phyloP scores from a whole-genome alignment of 2,329 filamentous ascomycete genomes.

The Phyllosticta ampelicida region DNA sequence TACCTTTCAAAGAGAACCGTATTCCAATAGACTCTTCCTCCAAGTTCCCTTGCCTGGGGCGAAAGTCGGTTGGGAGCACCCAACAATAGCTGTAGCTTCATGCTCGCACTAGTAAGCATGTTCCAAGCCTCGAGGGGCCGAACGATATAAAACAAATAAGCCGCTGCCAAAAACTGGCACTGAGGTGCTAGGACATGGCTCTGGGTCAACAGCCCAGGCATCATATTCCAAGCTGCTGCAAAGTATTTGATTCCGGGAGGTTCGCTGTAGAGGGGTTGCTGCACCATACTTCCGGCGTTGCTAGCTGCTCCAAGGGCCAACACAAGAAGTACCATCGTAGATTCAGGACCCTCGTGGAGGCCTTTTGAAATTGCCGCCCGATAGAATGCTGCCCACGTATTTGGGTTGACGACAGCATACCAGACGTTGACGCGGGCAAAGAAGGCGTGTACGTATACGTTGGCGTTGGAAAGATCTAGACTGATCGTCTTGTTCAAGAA shows the following conservation, averaged over 20 bases:
- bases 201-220: slow-evolving; percentile 68
- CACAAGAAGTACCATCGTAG: slow-evolving; percentile 70
- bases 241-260: slow-evolving; percentile 71
- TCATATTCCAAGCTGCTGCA: slow-evolving; percentile 65
- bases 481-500: slow-evolving; percentile 45
- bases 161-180: slow-evolving; percentile 69
- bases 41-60: slow-evolving; percentile 58
- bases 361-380: slow-evolving; percentile 62
- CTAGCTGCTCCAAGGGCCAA: slow-evolving; percentile 68
- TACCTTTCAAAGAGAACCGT: slow-evolving; percentile 62
- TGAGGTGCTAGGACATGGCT: slow-evolving; percentile 71
- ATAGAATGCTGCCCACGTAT: slow-evolving; percentile 68
- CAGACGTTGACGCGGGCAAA: slow-evolving; percentile 74
- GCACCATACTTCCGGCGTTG: slow-evolving; percentile 63
- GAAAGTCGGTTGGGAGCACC: slow-evolving; percentile 63
- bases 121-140: slow-evolving; percentile 77
- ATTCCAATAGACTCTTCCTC: slow-evolving; percentile 77
- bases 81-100: slow-evolving; percentile 68
- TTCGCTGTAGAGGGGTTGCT: slow-evolving; percentile 56
- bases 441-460: slow-evolving; percentile 66
- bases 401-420: slow-evolving; percentile 78
- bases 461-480: slow-evolving; percentile 63
- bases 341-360: slow-evolving; percentile 69
- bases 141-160: slow-evolving; percentile 74
- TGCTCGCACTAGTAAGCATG: slow-evolving; percentile 66